phyloP scores from a whole-genome alignment of 441 rosid species.

The Aquilaria agallochum region DNA sequence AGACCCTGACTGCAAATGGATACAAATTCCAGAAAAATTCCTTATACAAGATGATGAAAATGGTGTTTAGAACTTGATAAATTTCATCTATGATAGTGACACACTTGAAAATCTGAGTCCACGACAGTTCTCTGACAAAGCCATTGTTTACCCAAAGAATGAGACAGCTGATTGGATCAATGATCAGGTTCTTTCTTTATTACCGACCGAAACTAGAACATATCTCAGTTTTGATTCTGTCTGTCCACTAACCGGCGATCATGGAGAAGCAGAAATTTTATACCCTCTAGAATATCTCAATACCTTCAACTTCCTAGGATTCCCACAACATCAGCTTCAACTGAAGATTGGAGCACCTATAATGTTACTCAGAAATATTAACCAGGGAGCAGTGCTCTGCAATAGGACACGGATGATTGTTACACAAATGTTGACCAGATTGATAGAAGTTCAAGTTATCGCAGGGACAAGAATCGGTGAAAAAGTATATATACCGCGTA shows the following conservation, averaged over 20 bases:
- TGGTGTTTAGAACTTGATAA: too few relatives aligned
- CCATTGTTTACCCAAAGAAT: too few relatives aligned
- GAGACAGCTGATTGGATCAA: too few relatives aligned
- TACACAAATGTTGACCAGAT: neutral
- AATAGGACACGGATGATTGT: conserved; percentile 11
- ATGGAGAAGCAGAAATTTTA: neutral
- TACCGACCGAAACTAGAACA: neutral
- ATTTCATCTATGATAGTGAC: too few relatives aligned
- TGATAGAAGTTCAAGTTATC: neutral
- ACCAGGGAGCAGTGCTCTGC: neutral
- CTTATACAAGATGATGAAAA: too few relatives aligned
- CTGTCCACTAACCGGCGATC: neutral
- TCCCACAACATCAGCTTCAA: conserved; percentile 3
- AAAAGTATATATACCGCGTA: too few relatives aligned
- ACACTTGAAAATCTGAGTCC: too few relatives aligned
- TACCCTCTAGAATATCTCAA: conserved; percentile 2
- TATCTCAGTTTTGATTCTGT: neutral
- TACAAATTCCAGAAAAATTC: too few relatives aligned
- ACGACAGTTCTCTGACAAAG: too few relatives aligned
- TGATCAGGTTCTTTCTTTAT: too few relatives aligned
- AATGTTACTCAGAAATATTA: conserved; percentile 6
- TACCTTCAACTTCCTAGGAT: neutral
- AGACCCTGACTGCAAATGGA: too few relatives aligned
- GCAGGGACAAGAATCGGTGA: neutral
- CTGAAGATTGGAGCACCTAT: conserved; percentile 3